Conservation (phyloP, 371 early-diverging fungal genomes). For the Mucor circinelloides region DNA sequence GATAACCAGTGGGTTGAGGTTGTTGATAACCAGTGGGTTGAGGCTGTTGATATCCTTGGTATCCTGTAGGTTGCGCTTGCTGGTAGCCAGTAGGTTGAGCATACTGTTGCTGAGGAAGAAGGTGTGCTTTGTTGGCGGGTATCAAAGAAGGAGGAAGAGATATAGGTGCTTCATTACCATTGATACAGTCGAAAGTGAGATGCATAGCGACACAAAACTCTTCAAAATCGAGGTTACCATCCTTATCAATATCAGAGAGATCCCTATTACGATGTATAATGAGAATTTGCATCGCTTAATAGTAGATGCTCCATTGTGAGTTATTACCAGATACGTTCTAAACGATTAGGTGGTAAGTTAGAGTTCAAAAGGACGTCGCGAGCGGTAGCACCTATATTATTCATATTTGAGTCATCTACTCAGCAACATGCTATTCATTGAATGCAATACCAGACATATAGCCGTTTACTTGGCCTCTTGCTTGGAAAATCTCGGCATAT, state of each 20-base stretch:
- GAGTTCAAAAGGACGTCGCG: conserved; percentile 73
- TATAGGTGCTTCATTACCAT: conserved; percentile 58
- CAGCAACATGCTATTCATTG: neutral
- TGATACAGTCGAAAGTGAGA: conserved; percentile 70
- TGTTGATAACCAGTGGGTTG: conserved; percentile 43
- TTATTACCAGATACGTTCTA: conserved; percentile 74
- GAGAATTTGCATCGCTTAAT: neutral
- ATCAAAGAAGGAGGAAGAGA: conserved; percentile 33
- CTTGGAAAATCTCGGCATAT: conserved; percentile 68
- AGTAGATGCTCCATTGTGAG: neutral
- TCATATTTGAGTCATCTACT: neutral
- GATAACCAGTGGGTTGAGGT: conserved; percentile 47
- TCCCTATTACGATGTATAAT: conserved; percentile 52
- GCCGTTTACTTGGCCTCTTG: conserved; percentile 68
- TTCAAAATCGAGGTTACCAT: conserved; percentile 86
- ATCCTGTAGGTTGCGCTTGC: conserved; percentile 29
- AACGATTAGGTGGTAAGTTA: conserved; percentile 64
- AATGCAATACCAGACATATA: conserved; percentile 63
- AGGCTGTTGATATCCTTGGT: conserved; percentile 33
- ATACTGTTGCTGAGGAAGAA: conserved; percentile 29
- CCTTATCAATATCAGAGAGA: conserved; percentile 87
- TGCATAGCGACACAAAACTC: conserved; percentile 89
- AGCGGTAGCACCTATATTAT: conserved; percentile 58
- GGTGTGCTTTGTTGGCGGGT: conserved; percentile 33
- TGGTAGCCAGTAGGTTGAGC: conserved; percentile 46